Evolutionary conservation across 768 basidiomycete species (phyloP).

Genomic region (Gyrodon lividus): DNA sequence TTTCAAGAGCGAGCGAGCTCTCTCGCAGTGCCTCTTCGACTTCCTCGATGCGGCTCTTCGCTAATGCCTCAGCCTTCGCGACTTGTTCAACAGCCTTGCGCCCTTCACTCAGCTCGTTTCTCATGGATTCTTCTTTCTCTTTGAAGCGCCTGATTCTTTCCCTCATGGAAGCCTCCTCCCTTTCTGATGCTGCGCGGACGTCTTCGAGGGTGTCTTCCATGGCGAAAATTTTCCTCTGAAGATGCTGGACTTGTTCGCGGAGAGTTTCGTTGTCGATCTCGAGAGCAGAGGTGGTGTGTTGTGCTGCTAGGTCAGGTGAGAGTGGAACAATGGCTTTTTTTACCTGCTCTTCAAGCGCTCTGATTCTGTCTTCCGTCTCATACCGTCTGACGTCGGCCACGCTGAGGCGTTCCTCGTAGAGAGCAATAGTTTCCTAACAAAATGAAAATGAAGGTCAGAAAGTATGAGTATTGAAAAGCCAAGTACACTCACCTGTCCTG

Average conservation of each 20-base stretch:
- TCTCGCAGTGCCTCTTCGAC: constrained; percentile 89
- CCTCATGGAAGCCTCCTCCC: constrained; percentile 63
- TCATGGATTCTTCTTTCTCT: constrained; percentile 69
- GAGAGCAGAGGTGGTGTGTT: constrained; percentile 62
- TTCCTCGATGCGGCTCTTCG: constrained; percentile 72
- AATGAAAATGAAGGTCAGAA: constrained; percentile 4
- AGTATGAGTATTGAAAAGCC: neutral
- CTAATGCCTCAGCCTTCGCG: constrained; percentile 56
- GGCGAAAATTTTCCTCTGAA: constrained; percentile 69
- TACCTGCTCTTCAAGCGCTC: constrained; percentile 54
- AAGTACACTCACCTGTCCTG: constrained; percentile 69
- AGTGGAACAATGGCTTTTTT: constrained; percentile 30
- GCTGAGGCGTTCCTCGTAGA: constrained; percentile 88
- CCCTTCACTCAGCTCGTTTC: constrained; percentile 66
- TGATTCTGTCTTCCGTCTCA: constrained; percentile 69
- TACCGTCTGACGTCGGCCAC: constrained; percentile 68
- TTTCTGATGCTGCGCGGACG: constrained; percentile 62
- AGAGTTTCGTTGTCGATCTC: constrained; percentile 95
- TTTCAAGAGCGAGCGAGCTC: constrained; percentile 83
- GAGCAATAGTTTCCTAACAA: constrained; percentile 83
- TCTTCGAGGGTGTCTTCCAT: constrained; percentile 90
- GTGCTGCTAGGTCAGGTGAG: constrained; percentile 36
- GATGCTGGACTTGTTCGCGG: constrained; percentile 84
- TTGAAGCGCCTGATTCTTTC: constrained; percentile 66
- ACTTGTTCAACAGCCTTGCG: constrained; percentile 65